Evolutionary conservation across 305 asterid species (phyloP).

Genomic region (Ajuga reptans): DNA sequence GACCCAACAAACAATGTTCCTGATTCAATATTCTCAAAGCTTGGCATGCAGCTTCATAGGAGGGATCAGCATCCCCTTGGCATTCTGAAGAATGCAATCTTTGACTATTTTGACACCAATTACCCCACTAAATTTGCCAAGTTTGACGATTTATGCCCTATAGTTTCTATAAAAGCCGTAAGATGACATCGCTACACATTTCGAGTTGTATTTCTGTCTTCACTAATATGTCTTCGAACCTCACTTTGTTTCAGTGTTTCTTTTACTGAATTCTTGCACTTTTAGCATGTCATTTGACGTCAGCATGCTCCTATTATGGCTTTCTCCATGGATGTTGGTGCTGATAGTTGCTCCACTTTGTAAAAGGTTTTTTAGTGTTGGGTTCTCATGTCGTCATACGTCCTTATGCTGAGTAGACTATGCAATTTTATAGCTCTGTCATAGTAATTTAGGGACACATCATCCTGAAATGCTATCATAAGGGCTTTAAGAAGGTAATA

Average conservation of each 20-base stretch:
- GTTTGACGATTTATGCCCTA: constrained; percentile 63
- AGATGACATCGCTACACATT: background rate
- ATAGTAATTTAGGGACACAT: background rate
- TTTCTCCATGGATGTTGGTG: background rate
- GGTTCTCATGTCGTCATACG: background rate
- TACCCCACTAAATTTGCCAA: constrained; percentile 59
- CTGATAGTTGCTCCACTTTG: background rate
- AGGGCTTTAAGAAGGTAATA: background rate
- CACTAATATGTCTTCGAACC: no score
- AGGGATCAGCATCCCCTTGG: constrained; percentile 80
- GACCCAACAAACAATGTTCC: constrained; percentile 80
- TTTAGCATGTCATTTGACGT: background rate
- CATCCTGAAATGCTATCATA: background rate
- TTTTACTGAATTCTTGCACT: background rate
- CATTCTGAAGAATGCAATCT: constrained; percentile 68
- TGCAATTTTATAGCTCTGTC: background rate
- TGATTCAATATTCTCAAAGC: constrained; percentile 69
- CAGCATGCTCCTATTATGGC: background rate
- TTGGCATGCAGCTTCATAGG: constrained; percentile 82
- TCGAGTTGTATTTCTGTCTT: no score
- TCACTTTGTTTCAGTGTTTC: background rate
- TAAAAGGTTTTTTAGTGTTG: background rate
- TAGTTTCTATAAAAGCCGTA: constrained; percentile 63
- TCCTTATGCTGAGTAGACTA: background rate
- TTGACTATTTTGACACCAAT: constrained; percentile 60